Evolutionary conservation across 2,329 filamentous ascomycete genomes (phyloP), one percentile per base, ranked within the genome.

Genomic region (Monosporascus sp.): DNA sequence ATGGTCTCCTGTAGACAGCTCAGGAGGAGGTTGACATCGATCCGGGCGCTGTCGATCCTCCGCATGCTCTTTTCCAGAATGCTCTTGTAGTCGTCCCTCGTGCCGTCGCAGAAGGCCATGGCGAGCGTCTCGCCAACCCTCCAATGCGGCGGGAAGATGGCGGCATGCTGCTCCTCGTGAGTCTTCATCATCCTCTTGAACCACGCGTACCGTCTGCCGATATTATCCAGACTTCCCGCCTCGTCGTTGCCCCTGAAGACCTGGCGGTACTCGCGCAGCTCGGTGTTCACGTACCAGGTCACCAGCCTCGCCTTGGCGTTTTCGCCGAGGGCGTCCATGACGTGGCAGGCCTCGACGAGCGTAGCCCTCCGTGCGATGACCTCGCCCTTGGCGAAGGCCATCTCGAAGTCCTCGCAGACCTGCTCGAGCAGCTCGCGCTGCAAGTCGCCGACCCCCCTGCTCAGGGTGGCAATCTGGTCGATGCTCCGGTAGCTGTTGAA

Each of bases 401-500:
- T 82, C 76, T 99, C 94, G 68, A 99, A 99, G 71, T 99, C 94
- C 72, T 97, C 94, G 69, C 94, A 99, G n/a, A 99, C 88, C 72
- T 99, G 94, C 74, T 99, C 94, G 53, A 97, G 75, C 54, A 99
- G 74, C 70, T 97, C 92, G 55, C 92, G 79, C 74, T 99, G 94
- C 58, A 99, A 79, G 63, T 97, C 94, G 6, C 91, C 88, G 37
- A 99, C 94, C 64, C 95, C 96, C 50, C 91, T 85, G 67, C 91
- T 96, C 58, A 99, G 78, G 1, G 89, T 89, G 27, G 94, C 94
- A 68, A 99, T 97, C 78, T 99, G 94, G 68, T 97, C 93, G 63
- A 99, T 97, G 63, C 91, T 96, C 55, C 94, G 81, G 70, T 97
- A 99, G 71, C 90, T 95, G 74, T 96, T 96, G 80, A 99, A 99